Evolutionary conservation across 2,329 filamentous ascomycete genomes (phyloP), one percentile per base, ranked within the genome.

Genomic region (Nigrograna mackinnonii): DNA sequence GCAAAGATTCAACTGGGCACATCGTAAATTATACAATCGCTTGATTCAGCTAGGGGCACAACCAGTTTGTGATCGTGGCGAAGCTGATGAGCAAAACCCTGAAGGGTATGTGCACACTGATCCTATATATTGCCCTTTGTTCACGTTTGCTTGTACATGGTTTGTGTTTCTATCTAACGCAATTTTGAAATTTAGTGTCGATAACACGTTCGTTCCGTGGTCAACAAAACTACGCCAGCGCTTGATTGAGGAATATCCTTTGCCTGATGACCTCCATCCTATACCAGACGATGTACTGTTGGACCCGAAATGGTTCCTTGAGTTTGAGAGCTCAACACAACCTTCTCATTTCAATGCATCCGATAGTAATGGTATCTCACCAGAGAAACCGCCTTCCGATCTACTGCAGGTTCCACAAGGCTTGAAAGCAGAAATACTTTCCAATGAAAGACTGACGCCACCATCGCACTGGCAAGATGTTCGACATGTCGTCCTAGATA

Each of bases 41-140:
- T 75, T 99, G 22, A 68, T 85, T 26, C 91, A 96, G 64, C 80
- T 99, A 1, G 92, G 92, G 1, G 94, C 89, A 3, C 77, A 77
- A 31, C 81, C 89, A 35, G 82, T 94, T 49, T 87, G 87, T 57
- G 82, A 86, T 30, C 77, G 85, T 26, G 94, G 89, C 11, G 94
- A 99, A 69, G 91, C 86, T 17, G 94, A 99, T 62, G 91, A 96
- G 57, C 89, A 95, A 64, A 91, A 96, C 73, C 83, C 89, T 19
- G 91, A 97, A 70, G 91, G 92, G 85, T 94, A 73, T 54, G 80
- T 73, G n/a, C 28, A n/a, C n/a, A n/a, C n/a, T n/a, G n/a, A n/a
- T n/a, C n/a, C n/a, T 34, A 20, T 6, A 6, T 26, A 3, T 22
- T 18, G 6, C 14, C 28, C 26, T 28, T 42, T 14, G 21, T 31